Base-by-base conservation (phyloP, 768 basidiomycete species). In the Postia placenta region DNA sequence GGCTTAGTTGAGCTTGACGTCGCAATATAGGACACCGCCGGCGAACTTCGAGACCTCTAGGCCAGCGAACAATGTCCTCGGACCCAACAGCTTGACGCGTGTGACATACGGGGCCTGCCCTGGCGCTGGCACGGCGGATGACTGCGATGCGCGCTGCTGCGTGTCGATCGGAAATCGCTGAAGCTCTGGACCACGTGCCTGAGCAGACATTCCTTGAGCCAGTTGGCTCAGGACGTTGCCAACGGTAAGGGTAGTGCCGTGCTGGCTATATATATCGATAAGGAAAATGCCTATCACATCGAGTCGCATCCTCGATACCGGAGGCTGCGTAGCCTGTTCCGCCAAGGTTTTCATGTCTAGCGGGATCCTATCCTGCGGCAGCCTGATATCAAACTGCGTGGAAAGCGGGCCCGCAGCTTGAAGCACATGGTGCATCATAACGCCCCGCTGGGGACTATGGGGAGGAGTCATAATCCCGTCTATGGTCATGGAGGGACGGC, bases 381-480 rank as follows among this genome's bases (percentile, higher is more conserved):
- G 22, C 3, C 26, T 23, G 42, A 58, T 25, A 28, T 56, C 50
- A 50, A 52, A 58, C 27, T 24, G 5, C 14, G 45, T 39, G 27
- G 15, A 27, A 24, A 15, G n/a, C 15, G 17, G 45, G 43, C 47
- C 45, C 38, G 48, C 40, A 50, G 48, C 41, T 52, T 38, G 37
- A 22, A 7, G 6, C 9, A 44, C 24, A 23, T n/a, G 11, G 30
- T 27, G 36, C 17, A 25, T 23, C n/a, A 27, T 35, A 23, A 36
- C 23, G 36, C 52, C 47, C 35, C 51, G 50, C 11, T 53, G 47
- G 11, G 56, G 56, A 24, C 52, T 57, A 11, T 41, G 40, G 30
- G 56, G 56, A 9, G 56, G 56, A 26, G 56, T 57, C 56, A 57
- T 50, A 23, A 57, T 52, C 24, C 56, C 56, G 39, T 57, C 56